Evolutionary conservation across 1,284 basidiomycete species (phyloP), one percentile per base, ranked within the genome.

Genomic region (Boletus sp.): DNA sequence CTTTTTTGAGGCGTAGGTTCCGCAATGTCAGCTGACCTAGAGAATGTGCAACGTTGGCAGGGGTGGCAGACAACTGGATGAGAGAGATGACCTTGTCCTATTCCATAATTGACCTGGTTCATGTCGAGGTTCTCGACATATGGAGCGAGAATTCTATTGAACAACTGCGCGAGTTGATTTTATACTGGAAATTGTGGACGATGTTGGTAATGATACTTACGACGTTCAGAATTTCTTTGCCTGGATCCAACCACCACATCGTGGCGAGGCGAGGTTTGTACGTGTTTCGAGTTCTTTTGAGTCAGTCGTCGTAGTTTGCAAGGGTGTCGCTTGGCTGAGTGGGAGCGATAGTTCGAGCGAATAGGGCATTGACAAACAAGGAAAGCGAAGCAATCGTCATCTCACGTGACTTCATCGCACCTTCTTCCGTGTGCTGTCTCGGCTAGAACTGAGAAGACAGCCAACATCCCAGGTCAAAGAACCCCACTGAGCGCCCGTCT

Each of bases 111-210:
- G 41, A 99, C 86, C 70, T 96, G 92, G 62, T 90, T 88, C 59
- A 94, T 83, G 69, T 98, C 94, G 66, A 99, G 73, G 61, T 97
- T 96, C 72, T 96, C 94, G 55, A 99, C 90, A 77, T 99, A 98
- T 1, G 92, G 90, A 36, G 92, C 91, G 42, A 97, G 83, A 56
- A 96, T 88, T 58, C 90, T 82, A 69, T 96, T 96, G 73, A 94
- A 89, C 58, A 94, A 67, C 88, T 91, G 48, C 16, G 25, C 10
- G 13, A 20, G 12, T 33, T 17, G 35, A 51, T 9, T 22, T 44
- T 37, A 27, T 38, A 39, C 19, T 40, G 44, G 32, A 32, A 43
- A 22, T 26, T 14, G 27, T 30, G 19, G 41, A 44, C 23, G 34
- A 33, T 3, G 32, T 10, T 43, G 10, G 7, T 34, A 32, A 4